Conservation (phyloP, 1,284 basidiomycete genomes). For the Meira nashicola region DNA sequence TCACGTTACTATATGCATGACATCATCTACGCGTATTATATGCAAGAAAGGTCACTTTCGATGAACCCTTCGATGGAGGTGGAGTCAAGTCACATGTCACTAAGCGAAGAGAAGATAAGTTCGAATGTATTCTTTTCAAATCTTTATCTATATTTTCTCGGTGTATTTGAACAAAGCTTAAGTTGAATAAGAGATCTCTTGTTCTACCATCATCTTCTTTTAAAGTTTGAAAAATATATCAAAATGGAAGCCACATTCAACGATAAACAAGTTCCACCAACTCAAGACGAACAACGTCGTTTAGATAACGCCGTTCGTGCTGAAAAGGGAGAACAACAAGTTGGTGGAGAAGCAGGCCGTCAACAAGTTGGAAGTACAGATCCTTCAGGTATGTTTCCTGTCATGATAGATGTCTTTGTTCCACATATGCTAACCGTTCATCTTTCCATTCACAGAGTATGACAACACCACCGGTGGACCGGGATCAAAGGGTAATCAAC, state of each 20-base stretch:
- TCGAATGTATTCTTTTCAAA: too few species aligned
- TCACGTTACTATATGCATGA: too few species aligned
- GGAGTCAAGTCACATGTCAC: too few species aligned
- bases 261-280: conserved; percentile 14
- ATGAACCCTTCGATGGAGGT: too few species aligned
- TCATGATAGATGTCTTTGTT: background rate
- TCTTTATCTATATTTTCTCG: too few species aligned
- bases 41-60: too few species aligned
- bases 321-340: conserved; percentile 27
- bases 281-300: conserved; percentile 25
- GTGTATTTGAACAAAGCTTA: too few species aligned
- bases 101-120: too few species aligned
- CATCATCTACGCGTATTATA: too few species aligned
- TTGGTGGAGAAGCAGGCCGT: conserved; percentile 30
- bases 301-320: conserved; percentile 26
- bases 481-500: conserved; percentile 29
- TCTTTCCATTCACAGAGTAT: conserved; percentile 19
- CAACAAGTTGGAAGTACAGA: conserved; percentile 29
- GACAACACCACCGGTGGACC: conserved; percentile 31
- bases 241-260: conserved; percentile 37
- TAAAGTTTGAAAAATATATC: too few species aligned
- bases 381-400: conserved; percentile 23
- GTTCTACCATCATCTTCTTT: too few species aligned
- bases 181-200: too few species aligned
- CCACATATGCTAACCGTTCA: conserved; percentile 1